phyloP scores from a whole-genome alignment of 352 stramenopile genomes.

The Peronosclerospora sorghi region DNA sequence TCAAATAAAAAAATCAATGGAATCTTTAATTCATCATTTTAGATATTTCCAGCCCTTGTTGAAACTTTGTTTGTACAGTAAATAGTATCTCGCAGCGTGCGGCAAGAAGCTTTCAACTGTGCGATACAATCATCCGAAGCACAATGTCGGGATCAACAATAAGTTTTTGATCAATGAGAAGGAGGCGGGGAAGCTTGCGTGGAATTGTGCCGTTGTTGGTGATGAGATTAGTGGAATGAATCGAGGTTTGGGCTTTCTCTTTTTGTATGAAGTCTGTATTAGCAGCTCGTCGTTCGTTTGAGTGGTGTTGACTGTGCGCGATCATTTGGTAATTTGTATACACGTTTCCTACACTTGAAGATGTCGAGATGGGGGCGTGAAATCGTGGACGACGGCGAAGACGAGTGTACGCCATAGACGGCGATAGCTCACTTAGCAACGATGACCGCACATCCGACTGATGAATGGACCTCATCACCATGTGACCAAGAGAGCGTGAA shows the following conservation, averaged over 20 bases:
- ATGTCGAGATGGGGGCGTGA: conserved; percentile 75
- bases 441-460: conserved; percentile 42
- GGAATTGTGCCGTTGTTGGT: conserved; percentile 70
- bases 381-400: conserved; percentile 76
- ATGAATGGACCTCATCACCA: conserved; percentile 46
- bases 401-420: conserved; percentile 66
- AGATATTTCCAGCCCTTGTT: conserved; percentile 86
- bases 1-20: too few species aligned
- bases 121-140: conserved; percentile 74
- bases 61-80: conserved; percentile 69
- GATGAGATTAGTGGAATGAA: conserved; percentile 79
- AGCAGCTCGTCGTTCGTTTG: conserved; percentile 49
- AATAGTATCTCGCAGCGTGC: conserved; percentile 59
- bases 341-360: conserved; percentile 77
- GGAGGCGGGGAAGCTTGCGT: conserved; percentile 68
- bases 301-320: conserved; percentile 59
- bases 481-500: conserved; percentile 56
- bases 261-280: conserved; percentile 74
- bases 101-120: conserved; percentile 75
- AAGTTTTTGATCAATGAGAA: conserved; percentile 68
- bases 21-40: too few species aligned
- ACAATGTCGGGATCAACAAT: conserved; percentile 35
- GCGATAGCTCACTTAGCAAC: conserved; percentile 66
- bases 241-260: conserved; percentile 63
- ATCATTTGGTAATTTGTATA: conserved; percentile 66